Evolutionary conservation across 2,329 filamentous ascomycete genomes (phyloP).

Genomic region (Knufia petricola): DNA sequence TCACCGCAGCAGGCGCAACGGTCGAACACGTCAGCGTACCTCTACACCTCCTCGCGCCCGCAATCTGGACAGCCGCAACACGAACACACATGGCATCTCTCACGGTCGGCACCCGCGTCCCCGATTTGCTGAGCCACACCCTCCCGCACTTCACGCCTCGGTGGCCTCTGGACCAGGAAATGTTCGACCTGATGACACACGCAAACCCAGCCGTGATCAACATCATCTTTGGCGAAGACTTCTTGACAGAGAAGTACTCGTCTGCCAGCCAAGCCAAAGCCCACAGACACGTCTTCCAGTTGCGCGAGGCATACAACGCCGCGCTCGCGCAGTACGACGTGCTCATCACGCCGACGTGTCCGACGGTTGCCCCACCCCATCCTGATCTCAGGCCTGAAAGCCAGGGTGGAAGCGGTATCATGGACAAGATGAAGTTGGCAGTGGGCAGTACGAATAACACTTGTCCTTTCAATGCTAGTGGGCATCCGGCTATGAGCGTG

Average conservation of each 20-base stretch:
- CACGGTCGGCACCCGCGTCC: slow-evolving; percentile 25
- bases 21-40: slow-evolving; percentile 40
- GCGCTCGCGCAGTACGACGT: slow-evolving; percentile 39
- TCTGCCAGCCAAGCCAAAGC: slow-evolving; percentile 35
- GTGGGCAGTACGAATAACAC: slow-evolving; percentile 40
- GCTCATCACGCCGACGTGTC: slow-evolving; percentile 40
- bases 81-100: slow-evolving; percentile 27
- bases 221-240: slow-evolving; percentile 33
- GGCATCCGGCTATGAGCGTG: slow-evolving; percentile 42
- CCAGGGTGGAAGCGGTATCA: slow-evolving; percentile 26
- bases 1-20: slow-evolving; percentile 34
- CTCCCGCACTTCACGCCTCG: slow-evolving; percentile 26
- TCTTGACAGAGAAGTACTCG: slow-evolving; percentile 26
- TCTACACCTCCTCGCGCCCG: slow-evolving; percentile 37
- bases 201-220: slow-evolving; percentile 39
- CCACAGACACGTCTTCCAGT: slow-evolving; percentile 37
- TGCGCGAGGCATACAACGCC: slow-evolving; percentile 41
- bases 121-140: slow-evolving; percentile 27
- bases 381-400: slow-evolving; percentile 22
- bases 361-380: slow-evolving; percentile 37
- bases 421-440: slow-evolving; percentile 35
- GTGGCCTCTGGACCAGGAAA: slow-evolving; percentile 32
- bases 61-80: slow-evolving; percentile 41
- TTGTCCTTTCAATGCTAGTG: slow-evolving; percentile 42
- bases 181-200: slow-evolving; percentile 36